phyloP scores from a whole-genome alignment of 441 rosid species.

The Populus hybrid region DNA sequence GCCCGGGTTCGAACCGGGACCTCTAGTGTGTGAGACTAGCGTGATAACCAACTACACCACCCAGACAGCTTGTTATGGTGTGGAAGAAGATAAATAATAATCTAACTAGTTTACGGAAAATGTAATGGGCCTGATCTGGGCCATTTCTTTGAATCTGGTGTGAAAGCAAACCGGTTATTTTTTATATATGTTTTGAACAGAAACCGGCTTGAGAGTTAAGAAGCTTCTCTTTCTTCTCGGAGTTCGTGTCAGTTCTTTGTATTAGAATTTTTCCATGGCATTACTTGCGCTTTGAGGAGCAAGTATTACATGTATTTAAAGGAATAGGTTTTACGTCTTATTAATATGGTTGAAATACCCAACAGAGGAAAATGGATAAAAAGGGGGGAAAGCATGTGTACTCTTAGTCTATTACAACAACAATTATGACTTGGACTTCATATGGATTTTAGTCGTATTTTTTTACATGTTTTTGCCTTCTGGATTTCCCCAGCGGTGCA shows the following conservation, averaged over 20 bases:
- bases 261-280: background rate
- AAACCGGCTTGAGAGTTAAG: background rate
- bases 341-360: background rate
- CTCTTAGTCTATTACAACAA: background rate
- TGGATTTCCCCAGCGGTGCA: background rate
- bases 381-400: background rate
- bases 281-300: background rate
- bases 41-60: conserved; percentile 99
- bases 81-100: fast-evolving
- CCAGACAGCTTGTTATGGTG: conserved; percentile 34
- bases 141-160: too few relatives aligned
- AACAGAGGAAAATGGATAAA: background rate
- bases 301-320: background rate
- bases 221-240: background rate
- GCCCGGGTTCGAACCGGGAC: conserved; percentile 99
- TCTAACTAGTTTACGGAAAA: fast-evolving
- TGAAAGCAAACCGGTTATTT: background rate
- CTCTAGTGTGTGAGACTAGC: conserved; percentile 99
- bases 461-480: background rate
- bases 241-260: background rate
- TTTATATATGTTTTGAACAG: background rate
- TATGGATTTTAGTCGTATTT: background rate
- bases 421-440: background rate
- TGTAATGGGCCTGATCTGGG: too few relatives aligned
- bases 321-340: background rate